Evolutionary conservation across 129 eudicot genomes (phyloP).

Genomic region (Lactuca saligna): DNA sequence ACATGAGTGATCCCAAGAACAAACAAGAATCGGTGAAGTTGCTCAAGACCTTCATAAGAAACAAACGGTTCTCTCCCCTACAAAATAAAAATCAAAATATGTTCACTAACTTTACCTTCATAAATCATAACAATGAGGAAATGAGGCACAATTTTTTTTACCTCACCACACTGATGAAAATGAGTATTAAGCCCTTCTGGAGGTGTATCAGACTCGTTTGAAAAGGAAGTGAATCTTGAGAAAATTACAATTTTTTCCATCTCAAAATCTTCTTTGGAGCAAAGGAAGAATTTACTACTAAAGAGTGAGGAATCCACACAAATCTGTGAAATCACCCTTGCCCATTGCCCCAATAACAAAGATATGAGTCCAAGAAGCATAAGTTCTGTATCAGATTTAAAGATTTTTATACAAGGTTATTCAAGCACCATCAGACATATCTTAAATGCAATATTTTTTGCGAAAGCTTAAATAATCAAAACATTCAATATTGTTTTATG

Average conservation of each 20-base stretch:
- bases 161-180: constrained; percentile 68
- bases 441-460: not conserved
- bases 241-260: constrained; percentile 21
- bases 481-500: not conserved
- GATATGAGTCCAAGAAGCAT: constrained; percentile 99
- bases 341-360: constrained; percentile 93
- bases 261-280: constrained; percentile 70
- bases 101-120: not conserved
- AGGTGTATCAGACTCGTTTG: constrained; percentile 59
- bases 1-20: constrained; percentile 98
- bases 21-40: constrained; percentile 94
- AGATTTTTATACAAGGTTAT: not conserved
- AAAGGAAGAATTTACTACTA: constrained; percentile 74
- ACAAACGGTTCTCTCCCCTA: constrained; percentile 99
- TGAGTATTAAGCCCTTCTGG: constrained; percentile 52
- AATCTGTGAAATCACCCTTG: constrained; percentile 77
- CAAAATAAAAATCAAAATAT: constrained; percentile 7
- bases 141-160: constrained; percentile 26
- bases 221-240: constrained; percentile 29
- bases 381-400: constrained; percentile 52
- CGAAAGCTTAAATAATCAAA: not conserved
- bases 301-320: constrained; percentile 96
- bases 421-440: not conserved
- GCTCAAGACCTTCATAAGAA: constrained; percentile 97
- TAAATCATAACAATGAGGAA: too few species aligned